A percentile compares a stretch with the other conserved stretches of the same genome.
These are phyloP conservation scores for Claviceps capensis DNA, from an alignment of 2,329 filamentous ascomycete species.

Conservation along the genomic window DNA sequence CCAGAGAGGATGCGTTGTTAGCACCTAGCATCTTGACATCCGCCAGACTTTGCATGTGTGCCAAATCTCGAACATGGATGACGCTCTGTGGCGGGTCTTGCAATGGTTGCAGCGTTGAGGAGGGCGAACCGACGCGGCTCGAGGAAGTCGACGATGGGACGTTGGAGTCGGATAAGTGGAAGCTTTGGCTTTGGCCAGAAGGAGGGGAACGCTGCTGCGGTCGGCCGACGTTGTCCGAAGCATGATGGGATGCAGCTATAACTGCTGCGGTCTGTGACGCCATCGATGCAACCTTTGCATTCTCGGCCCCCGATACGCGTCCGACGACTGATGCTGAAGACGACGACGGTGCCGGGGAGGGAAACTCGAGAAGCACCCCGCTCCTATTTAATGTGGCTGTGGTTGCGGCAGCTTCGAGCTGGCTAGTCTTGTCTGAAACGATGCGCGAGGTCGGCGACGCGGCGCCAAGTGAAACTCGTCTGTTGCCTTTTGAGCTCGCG, in stretches of 20 bases:
- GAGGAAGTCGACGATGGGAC: constrained; percentile 1
- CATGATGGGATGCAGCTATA: constrained; percentile 11
- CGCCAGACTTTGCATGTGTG: constrained; percentile 82
- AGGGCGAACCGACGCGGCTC: neutral
- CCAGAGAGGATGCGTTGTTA: constrained; percentile 32
- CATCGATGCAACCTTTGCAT: constrained; percentile 34
- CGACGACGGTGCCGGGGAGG: constrained; percentile 41
- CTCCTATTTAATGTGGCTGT: constrained; percentile 17
- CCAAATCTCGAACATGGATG: constrained; percentile 76
- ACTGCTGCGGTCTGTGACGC: constrained; percentile 25
- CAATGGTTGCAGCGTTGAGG: constrained; percentile 5
- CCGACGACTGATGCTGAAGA: constrained; percentile 23
- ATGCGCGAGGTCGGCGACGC: neutral
- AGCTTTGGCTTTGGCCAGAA: constrained; percentile 20
- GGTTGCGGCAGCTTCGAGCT: neutral
- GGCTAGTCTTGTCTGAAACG: neutral
- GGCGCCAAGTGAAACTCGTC: neutral
- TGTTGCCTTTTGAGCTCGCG: neutral
- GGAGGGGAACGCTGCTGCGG: constrained; percentile 22
- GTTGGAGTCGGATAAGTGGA: constrained; percentile 16
- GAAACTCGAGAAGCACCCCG: constrained; percentile 32
- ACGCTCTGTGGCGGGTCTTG: constrained; percentile 28
- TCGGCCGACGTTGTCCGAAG: constrained; percentile 7
- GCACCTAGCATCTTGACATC: constrained; percentile 56
- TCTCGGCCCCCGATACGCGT: constrained; percentile 22